Evolutionary conservation across 768 basidiomycete genomes (phyloP), one percentile per base, ranked within the genome.

Genomic region (Russula dissimulans): DNA sequence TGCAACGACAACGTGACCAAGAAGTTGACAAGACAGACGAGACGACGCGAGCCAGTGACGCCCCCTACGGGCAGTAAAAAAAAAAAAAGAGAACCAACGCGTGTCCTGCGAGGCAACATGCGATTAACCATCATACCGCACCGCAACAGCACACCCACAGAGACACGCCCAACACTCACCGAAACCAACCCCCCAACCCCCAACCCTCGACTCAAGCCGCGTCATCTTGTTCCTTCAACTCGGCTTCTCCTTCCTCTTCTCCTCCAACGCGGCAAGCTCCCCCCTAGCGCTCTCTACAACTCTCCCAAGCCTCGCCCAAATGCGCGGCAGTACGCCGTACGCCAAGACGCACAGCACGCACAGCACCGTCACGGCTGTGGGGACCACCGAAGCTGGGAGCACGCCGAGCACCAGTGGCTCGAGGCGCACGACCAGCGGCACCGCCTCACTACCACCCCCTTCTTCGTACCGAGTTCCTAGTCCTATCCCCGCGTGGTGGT

Each of bases 341-440:
- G 60, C 17, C 9, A 69, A 41, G 15, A 62, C 58, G 22, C 50
- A 64, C 4, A 75, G 69, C 31, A 63, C 61, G n/a, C 64, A 39
- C 46, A 71, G 58, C 36, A 78, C 39, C 43, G 72, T 63, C 31
- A 53, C 57, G 8, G 73, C 29, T 17, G 11, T 72, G 18, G 76
- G 74, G 0, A 73, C 18, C n/a, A 85, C 68, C 0, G 83, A 79
- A 17, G 75, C 74, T 9, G 86, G 86, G 32, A 89, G 68, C 26
- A 84, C 69, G 15, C 82, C 83, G n/a, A 82, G 66, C 56, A 80
- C 76, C 1, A 83, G 70, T 31, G 83, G 87, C 65, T 89, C 87
- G 46, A 88, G 67, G 18, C 75, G 70, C 15, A 87, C 64, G 57
- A 76, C 69, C 63, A 87, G 75, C 3, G 84, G 76, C 5, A 87